A percentile compares a stretch with the other conserved stretches of the same genome.
These are phyloP conservation scores for Leishmania major DNA, from an alignment of 208 protist genomes.

Conservation along the genomic window DNA sequence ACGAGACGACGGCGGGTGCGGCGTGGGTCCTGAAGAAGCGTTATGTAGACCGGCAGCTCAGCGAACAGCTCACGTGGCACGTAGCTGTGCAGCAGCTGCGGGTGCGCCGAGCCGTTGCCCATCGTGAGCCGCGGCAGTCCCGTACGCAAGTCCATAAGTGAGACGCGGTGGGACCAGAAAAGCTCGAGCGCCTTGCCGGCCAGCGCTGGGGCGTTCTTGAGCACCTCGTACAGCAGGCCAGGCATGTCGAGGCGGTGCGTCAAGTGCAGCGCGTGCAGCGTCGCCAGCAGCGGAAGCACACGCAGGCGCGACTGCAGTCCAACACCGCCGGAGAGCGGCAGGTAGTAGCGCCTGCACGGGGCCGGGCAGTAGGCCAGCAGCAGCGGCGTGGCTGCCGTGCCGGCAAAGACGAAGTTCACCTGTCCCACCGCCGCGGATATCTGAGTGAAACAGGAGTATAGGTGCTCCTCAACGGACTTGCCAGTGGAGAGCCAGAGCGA, in stretches of 20 bases:
- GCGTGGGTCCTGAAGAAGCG: conserved; percentile 64
- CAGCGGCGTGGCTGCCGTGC: conserved; percentile 57
- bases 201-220: conserved; percentile 81
- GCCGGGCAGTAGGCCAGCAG: conserved; percentile 52
- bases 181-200: conserved; percentile 66
- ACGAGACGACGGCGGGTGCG: conserved; percentile 70
- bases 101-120: conserved; percentile 42
- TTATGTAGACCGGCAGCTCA: conserved; percentile 69
- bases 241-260: conserved; percentile 67
- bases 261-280: conserved; percentile 74
- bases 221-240: conserved; percentile 77
- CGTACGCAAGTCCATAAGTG: conserved; percentile 57
- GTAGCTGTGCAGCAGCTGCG: conserved; percentile 58
- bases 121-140: conserved; percentile 47
- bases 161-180: conserved; percentile 63
- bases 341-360: conserved; percentile 66
- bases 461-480: conserved; percentile 45
- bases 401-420: conserved; percentile 72
- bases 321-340: conserved; percentile 58
- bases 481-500: conserved; percentile 43
- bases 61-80: conserved; percentile 75
- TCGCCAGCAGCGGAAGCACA: conserved; percentile 72
- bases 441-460: conserved; percentile 53
- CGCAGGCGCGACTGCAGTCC: conserved; percentile 81
- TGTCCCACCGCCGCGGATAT: conserved; percentile 72